phyloP scores from a whole-genome alignment of 1,284 basidiomycete genomes.

The Mycena sp. region DNA sequence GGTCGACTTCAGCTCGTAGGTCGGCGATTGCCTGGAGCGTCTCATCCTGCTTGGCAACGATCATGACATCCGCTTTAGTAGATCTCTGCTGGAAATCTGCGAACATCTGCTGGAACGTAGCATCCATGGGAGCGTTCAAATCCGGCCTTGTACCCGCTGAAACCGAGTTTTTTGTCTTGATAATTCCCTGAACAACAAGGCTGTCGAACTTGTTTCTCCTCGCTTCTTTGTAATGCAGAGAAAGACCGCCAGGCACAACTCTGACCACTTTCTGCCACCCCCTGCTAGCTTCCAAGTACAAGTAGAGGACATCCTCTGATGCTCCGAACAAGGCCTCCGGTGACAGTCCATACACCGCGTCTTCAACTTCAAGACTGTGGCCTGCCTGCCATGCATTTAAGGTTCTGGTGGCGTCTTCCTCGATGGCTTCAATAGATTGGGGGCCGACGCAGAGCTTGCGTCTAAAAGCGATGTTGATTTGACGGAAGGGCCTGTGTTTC shows the following conservation, averaged over 20 bases:
- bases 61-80: no score
- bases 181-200: no score
- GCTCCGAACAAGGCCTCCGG: slow-evolving; percentile 37
- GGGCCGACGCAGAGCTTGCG: slow-evolving; percentile 35
- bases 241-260: slow-evolving; percentile 42
- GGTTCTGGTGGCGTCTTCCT: slow-evolving; percentile 7
- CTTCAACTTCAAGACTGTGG: slow-evolving; percentile 42
- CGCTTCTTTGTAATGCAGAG: no score
- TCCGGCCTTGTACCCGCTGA: no score
- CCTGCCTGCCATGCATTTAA: slow-evolving; percentile 41
- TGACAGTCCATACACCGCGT: slow-evolving; percentile 43
- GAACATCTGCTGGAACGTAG: no score
- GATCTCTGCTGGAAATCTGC: no score
- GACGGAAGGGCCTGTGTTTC: slow-evolving; percentile 40
- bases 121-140: no score
- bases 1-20: no score
- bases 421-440: not conserved
- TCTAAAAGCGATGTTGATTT: slow-evolving; percentile 43
- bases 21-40: no score
- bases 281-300: slow-evolving; percentile 44
- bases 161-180: no score
- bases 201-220: no score
- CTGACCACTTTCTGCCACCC: slow-evolving; percentile 41
- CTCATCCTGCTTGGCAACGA: no score
- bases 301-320: slow-evolving; percentile 43